Evolutionary conservation across 2,329 filamentous ascomycete species (phyloP).

Genomic region (Dothistroma pini): DNA sequence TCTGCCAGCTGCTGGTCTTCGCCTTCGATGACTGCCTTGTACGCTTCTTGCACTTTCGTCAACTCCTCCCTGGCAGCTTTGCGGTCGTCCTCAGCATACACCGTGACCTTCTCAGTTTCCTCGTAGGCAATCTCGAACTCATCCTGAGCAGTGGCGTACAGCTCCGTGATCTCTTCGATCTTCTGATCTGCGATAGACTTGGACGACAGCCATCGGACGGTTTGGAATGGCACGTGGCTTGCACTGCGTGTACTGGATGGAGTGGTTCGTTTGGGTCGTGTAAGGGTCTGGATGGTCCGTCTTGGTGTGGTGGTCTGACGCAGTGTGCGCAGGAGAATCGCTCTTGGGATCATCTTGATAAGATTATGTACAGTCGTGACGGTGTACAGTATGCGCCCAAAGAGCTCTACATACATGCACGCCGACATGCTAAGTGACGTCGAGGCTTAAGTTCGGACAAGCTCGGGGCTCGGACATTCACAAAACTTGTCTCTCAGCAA

Average conservation of each 20-base stretch:
- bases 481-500: not conserved
- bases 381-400: not conserved
- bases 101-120: slow-evolving; percentile 52
- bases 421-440: not conserved
- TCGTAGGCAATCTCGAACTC: slow-evolving; percentile 52
- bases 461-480: not conserved
- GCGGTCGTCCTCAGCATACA: slow-evolving; percentile 54
- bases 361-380: not conserved
- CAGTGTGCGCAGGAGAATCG: slow-evolving; percentile 16
- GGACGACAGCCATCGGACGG: slow-evolving; percentile 25
- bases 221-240: slow-evolving; percentile 26
- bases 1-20: slow-evolving; percentile 42
- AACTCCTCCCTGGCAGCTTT: slow-evolving; percentile 53
- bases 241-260: slow-evolving; percentile 16
- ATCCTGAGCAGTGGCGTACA: slow-evolving; percentile 39
- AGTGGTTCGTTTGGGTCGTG: slow-evolving; percentile 11
- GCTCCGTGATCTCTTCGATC: slow-evolving; percentile 42
- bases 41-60: slow-evolving; percentile 47
- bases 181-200: slow-evolving; percentile 37
- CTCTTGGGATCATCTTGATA: slow-evolving; percentile 24
- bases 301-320: slow-evolving; percentile 19
- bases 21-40: slow-evolving; percentile 42
- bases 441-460: not conserved
- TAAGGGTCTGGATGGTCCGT: slow-evolving; percentile 21
- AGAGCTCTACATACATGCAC: too few relatives aligned